phyloP scores from a whole-genome alignment of 1,284 basidiomycete species.

The Erythrobasidium hasegawianum region DNA sequence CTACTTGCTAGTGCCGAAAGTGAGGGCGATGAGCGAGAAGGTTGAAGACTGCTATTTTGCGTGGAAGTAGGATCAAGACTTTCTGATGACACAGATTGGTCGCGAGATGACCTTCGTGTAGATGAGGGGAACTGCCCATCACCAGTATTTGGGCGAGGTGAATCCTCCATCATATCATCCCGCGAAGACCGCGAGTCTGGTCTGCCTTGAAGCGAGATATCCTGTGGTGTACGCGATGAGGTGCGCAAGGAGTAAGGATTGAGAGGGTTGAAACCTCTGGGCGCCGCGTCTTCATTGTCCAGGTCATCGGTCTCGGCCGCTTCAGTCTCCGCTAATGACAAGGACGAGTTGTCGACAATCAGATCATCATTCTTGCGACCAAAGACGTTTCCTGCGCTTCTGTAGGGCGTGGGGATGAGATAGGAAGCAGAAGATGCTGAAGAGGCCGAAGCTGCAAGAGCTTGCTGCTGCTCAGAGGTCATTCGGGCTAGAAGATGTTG shows the following conservation, averaged over 20 bases:
- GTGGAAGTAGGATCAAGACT: neutral
- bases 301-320: neutral
- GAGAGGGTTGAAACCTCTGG: conserved; percentile 22
- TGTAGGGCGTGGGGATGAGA: conserved; percentile 16
- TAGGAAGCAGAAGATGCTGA: conserved; percentile 22
- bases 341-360: neutral
- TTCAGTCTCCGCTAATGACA: neutral
- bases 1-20: neutral
- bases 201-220: neutral
- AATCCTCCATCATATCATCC: conserved; percentile 20
- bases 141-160: neutral
- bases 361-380: conserved; percentile 4
- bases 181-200: neutral
- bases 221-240: neutral
- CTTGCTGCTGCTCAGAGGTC: conserved; percentile 32
- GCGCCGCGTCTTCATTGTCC: neutral
- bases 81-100: neutral
- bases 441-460: conserved; percentile 20
- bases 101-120: neutral
- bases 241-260: conserved; percentile 21
- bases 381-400: neutral
- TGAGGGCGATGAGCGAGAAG: neutral
- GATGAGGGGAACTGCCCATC: neutral
- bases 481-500: conserved; percentile 26
- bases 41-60: neutral